phyloP scores from a whole-genome alignment of 805 yeast genomes.

The Debaryomyces maramus region DNA sequence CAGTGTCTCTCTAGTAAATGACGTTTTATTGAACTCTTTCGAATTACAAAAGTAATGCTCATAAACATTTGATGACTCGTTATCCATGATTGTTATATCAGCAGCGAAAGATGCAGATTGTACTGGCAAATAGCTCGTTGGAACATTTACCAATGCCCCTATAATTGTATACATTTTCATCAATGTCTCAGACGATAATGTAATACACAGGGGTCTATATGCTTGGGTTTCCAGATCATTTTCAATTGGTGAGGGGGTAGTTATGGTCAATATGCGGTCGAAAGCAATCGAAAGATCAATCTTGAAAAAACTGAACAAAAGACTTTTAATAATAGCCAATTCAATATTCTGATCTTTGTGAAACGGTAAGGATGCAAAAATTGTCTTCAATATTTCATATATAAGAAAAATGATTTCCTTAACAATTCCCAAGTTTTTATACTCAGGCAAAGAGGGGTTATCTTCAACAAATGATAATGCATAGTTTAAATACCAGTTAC shows the following conservation, averaged over 20 bases:
- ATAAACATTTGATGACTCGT: conserved; percentile 23
- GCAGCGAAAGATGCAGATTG: conserved; percentile 20
- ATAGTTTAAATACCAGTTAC: conserved; percentile 18
- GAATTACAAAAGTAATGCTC: conserved; percentile 13
- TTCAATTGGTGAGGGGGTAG: conserved; percentile 8
- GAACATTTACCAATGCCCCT: conserved; percentile 25
- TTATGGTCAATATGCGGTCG: conserved; percentile 16
- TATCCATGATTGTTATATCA: conserved; percentile 26
- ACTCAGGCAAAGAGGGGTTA: conserved; percentile 8
- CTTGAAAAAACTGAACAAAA: conserved; percentile 23
- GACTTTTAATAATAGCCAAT: conserved; percentile 18
- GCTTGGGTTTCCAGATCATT: conserved; percentile 2
- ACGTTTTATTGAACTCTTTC: conserved; percentile 10
- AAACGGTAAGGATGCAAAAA: conserved; percentile 16
- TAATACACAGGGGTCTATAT: conserved; percentile 18
- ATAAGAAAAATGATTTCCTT: conserved; percentile 28
- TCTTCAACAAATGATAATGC: conserved; percentile 14
- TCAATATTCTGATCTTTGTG: conserved; percentile 16
- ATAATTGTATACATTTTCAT: conserved; percentile 25
- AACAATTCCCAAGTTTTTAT: conserved; percentile 16
- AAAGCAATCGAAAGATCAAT: conserved; percentile 22
- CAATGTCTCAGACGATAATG: conserved; percentile 27
- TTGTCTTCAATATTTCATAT: conserved; percentile 23
- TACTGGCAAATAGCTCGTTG: conserved; percentile 20
- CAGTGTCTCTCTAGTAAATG: conserved; percentile 14